Evolutionary conservation across 257 asterid species (phyloP).

Genomic region (Rauvolfia tetraphylla): DNA sequence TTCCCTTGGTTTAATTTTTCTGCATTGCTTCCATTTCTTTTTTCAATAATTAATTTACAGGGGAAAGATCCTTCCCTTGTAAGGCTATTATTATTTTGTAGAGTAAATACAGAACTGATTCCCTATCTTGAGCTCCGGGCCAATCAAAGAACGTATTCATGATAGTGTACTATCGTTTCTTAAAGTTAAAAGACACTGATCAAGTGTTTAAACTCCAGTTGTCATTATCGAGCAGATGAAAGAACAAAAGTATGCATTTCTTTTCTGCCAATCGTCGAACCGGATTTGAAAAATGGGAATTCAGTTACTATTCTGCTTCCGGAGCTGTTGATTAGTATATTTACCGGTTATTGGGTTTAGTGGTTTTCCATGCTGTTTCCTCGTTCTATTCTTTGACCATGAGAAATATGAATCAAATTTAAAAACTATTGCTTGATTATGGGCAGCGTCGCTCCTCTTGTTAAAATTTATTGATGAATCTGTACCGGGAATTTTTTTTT

Average conservation of each 20-base stretch:
- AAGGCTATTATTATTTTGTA: conserved; percentile 8
- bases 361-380: no score
- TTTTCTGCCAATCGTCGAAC: no score
- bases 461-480: no score
- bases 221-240: background rate
- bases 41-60: conserved; percentile 9
- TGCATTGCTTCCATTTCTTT: conserved; percentile 8
- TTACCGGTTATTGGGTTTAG: no score
- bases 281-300: no score
- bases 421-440: no score
- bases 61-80: conserved; percentile 1
- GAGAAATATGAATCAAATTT: no score
- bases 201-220: background rate
- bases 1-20: conserved; percentile 10
- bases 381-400: no score
- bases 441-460: no score
- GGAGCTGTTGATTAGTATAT: no score
- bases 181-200: background rate
- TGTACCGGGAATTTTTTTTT: no score
- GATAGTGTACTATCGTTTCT: background rate
- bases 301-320: no score
- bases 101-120: background rate
- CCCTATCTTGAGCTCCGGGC: background rate
- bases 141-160: background rate
- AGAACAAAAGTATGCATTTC: background rate